Base-by-base conservation (phyloP, 768 basidiomycete species). In the Tylopilus plumbeoviolaceoides region DNA sequence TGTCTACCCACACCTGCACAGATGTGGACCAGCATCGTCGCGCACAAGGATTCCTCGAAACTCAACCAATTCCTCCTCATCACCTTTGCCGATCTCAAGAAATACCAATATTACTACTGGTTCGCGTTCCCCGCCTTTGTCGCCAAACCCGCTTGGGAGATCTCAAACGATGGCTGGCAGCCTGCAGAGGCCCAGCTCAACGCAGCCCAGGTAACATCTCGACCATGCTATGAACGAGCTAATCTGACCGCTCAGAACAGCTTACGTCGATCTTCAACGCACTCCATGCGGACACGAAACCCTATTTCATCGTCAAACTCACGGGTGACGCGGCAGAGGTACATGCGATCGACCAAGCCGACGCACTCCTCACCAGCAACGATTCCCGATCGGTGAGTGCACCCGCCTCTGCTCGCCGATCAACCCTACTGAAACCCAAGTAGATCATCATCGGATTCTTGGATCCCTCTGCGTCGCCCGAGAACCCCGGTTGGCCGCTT, bases 101-200 rank as follows among this genome's bases (percentile, higher is more conserved):
- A 95, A 69, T 98, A 97, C 76, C 88, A 87, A 59, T 98, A 93
- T 67, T 94, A 87, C 64, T 98, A 98, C 71, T 99, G 95, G 97
- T 98, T 98, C 64, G 89, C 90, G 0, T 97, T 98, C 68, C 95
- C 97, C 2, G 92, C 95, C 0, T 85, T 98, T 58, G 85, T 87
- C 0, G 76, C 89, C 20, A 92, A 91, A 59, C 94, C 97, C 7
- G 82, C 87, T 6, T 98, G 95, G 95, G 86, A 91, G 73, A 85
- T 90, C 59, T 73, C 75, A 31, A 79, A 76, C 7, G 64, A 70
- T 11, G 87, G 85, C 0, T 89, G 88, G 83, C 71, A 65, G 45
- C 48, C 58, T 28, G 86, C 81, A 4, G 67, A 71, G 0, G 73
- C 71, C 4, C 73, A 72, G 48, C 72, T 85, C 51, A 73, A 70